Conservation (phyloP, 306 rosid species). For the Malus asiatica region DNA sequence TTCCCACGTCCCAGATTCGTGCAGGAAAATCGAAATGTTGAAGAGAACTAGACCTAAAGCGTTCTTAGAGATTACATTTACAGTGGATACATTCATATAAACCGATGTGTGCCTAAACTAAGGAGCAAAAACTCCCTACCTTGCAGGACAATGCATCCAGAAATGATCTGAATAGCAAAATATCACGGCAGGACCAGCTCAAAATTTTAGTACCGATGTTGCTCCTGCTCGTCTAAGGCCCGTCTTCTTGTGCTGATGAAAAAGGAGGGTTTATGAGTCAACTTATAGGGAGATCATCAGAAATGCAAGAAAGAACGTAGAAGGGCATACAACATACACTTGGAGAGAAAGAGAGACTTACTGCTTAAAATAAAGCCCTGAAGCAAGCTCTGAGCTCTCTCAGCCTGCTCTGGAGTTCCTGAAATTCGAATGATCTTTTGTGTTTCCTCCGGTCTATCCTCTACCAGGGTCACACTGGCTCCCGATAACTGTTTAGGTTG, state of each 20-base stretch:
- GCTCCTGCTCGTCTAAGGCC: conserved; percentile 36
- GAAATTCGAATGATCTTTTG: conserved; percentile 85
- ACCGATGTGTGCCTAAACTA: background rate
- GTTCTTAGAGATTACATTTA: conserved; percentile 31
- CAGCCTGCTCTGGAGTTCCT: conserved; percentile 94
- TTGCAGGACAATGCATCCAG: background rate
- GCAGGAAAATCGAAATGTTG: conserved; percentile 26
- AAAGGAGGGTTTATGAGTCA: background rate
- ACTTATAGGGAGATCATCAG: background rate
- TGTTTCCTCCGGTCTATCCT: conserved; percentile 68
- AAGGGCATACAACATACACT: background rate
- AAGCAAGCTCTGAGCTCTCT: conserved; percentile 96
- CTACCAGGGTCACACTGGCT: conserved; percentile 82
- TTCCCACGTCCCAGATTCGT: conserved; percentile 5
- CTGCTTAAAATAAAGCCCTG: conserved; percentile 97
- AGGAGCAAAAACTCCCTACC: background rate
- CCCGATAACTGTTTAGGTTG: conserved; percentile 69
- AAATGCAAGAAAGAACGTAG: background rate
- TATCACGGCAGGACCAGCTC: conserved; percentile 10
- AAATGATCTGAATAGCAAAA: background rate
- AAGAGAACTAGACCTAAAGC: conserved; percentile 13
- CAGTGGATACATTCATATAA: conserved; percentile 24
- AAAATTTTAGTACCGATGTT: conserved; percentile 9
- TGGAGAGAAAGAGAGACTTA: conserved; percentile 30
- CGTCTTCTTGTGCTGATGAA: conserved; percentile 92